A percentile compares a stretch with the other conserved stretches of the same genome.
These are phyloP conservation scores for Adenanthera pavonina DNA, from an alignment of 306 rosid species.

Conservation along the genomic window DNA sequence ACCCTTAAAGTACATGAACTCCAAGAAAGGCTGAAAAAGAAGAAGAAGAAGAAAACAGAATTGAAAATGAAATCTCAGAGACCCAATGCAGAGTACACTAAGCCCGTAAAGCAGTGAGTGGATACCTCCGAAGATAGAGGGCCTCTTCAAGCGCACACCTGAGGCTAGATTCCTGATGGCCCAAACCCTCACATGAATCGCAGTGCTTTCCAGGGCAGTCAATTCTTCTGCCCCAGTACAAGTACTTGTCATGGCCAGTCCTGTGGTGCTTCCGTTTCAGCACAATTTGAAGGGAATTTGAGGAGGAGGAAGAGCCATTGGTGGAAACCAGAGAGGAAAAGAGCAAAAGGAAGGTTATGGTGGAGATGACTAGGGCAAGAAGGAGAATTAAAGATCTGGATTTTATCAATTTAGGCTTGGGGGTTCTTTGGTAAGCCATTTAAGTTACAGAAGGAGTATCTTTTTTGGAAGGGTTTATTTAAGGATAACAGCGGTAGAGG, in stretches of 20 bases:
- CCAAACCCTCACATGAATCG: conserved; percentile 85
- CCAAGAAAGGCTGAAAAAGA: neutral
- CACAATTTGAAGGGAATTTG: conserved; percentile 19
- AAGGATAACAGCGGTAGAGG: too few relatives aligned
- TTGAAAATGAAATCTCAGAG: neutral
- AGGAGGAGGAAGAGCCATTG: conserved; percentile 46
- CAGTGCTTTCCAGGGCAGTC: conserved; percentile 98
- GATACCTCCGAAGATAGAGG: conserved; percentile 62
- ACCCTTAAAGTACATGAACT: neutral
- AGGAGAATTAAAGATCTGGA: conserved; percentile 56
- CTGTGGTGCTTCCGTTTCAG: conserved; percentile 34
- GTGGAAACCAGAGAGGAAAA: conserved; percentile 57
- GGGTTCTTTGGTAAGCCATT: conserved; percentile 59
- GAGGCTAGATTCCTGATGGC: conserved; percentile 98
- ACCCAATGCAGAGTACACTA: neutral
- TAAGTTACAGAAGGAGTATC: conserved; percentile 7
- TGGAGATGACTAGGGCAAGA: conserved; percentile 39
- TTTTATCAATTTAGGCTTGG: conserved; percentile 51
- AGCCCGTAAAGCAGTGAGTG: neutral
- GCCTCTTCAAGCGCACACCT: conserved; percentile 97
- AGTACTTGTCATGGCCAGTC: conserved; percentile 58
- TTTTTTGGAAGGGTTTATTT: neutral
- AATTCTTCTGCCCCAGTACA: conserved; percentile 85
- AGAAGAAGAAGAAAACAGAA: neutral
- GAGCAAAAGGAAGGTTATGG: conserved; percentile 54